These are phyloP conservation scores for Collybiopsis confluens DNA, from an alignment of 768 basidiomycete species.

Conservation along the genomic window DNA sequence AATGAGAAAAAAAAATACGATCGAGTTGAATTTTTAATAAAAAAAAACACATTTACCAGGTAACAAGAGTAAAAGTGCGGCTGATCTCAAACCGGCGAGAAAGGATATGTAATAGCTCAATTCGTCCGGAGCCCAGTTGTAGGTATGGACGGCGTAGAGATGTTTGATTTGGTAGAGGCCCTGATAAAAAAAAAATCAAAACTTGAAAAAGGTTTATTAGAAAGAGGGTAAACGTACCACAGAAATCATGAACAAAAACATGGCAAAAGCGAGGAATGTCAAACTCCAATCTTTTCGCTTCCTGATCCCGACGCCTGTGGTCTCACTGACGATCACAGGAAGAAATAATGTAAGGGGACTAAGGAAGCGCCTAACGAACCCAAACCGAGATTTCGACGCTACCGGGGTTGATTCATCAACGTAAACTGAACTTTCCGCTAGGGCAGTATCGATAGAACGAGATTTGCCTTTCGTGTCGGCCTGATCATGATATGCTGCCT, in stretches of 20 bases:
- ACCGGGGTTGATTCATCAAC: conserved; percentile 6
- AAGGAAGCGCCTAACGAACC: conserved; percentile 31
- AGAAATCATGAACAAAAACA: conserved; percentile 65
- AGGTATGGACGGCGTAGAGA: conserved; percentile 71
- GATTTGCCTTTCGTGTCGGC: conserved; percentile 20
- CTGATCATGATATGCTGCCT: conserved; percentile 11
- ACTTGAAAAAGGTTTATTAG: neutral
- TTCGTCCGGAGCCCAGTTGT: conserved; percentile 68
- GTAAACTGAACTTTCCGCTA: too few species aligned
- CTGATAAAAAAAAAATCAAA: conserved; percentile 21
- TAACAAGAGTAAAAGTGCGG: conserved; percentile 50
- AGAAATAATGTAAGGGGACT: conserved; percentile 66
- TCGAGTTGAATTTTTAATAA: neutral
- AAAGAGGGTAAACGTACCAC: conserved; percentile 57
- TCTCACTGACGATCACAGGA: conserved; percentile 47
- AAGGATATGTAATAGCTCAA: conserved; percentile 76
- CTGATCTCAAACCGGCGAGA: conserved; percentile 56
- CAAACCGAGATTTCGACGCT: conserved; percentile 7
- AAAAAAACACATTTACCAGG: conserved; percentile 26
- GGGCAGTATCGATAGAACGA: too few species aligned
- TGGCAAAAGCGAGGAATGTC: conserved; percentile 58
- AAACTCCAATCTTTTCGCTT: conserved; percentile 75
- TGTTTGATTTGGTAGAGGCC: conserved; percentile 83
- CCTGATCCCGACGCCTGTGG: conserved; percentile 27
- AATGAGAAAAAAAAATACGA: too few species aligned